phyloP scores from a whole-genome alignment of 2,329 filamentous ascomycete genomes.

The Aureobasidium leucospermi region DNA sequence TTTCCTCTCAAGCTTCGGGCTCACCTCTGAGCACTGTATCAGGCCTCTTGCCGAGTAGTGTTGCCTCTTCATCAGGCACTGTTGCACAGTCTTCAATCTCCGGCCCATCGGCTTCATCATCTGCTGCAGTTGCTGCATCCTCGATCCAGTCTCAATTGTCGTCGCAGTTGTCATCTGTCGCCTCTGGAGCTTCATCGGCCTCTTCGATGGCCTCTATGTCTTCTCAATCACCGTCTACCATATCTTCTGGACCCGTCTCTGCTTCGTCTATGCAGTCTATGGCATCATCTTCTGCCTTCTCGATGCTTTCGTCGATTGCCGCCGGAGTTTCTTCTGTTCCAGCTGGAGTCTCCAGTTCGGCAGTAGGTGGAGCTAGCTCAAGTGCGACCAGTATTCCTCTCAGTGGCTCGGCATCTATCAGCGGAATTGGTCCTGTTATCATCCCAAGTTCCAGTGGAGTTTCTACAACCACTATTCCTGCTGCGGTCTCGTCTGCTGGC shows the following conservation, averaged over 20 bases:
- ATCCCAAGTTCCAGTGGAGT: not conserved
- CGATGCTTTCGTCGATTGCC: not conserved
- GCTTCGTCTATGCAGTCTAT: not conserved
- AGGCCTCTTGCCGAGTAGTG: not conserved
- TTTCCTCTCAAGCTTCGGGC: not conserved
- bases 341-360: not conserved
- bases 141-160: not conserved
- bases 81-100: not conserved
- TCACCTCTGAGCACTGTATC: not conserved
- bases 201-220: not conserved
- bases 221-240: not conserved
- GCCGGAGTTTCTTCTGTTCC: not conserved
- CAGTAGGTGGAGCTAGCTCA: not conserved
- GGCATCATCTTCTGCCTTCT: not conserved
- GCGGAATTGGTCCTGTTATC: conserved; percentile 3
- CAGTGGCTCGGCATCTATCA: not conserved
- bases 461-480: not conserved
- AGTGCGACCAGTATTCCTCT: not conserved
- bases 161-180: not conserved
- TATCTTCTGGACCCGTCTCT: not conserved
- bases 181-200: not conserved
- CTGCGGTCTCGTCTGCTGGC: not conserved
- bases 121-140: not conserved
- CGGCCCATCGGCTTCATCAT: not conserved
- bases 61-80: not conserved